Evolutionary conservation across 805 yeast species (phyloP), one percentile per base, ranked within the genome.

Genomic region (Metschnikowia picachoensis): DNA sequence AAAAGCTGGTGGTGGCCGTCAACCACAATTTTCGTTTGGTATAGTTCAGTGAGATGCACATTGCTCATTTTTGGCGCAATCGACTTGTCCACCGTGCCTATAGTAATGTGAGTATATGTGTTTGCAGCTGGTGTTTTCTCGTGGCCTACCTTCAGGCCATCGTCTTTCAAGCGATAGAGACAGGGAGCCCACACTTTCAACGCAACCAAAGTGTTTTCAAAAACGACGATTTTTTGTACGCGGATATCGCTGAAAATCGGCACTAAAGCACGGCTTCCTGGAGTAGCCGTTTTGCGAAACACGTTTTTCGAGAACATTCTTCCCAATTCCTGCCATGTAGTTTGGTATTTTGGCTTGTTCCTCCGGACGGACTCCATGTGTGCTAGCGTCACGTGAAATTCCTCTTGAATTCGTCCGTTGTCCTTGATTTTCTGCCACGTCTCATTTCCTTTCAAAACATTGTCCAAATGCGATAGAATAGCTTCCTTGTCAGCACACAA

Each of bases 341-440:
- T 39, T 20, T 34, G 40, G 34, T 41, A 28, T n/a, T 52, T 29
- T 12, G 46, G 48, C 31, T 45, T 43, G n/a, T 59, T 55, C 15
- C 39, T 33, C 7, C 37, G 20, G 14, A 45, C 41, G 8, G 44
- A 30, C 37, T 9, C 16, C 28, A 53, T 32, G 58, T 86, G 95
- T 4, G 78, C 70, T 37, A 86, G 58, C 0, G 95, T 88, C 3
- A 87, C 76, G 58, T 87, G 95, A 53, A 86, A 82, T 28, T 71
- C 71, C 0, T 59, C 41, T 51, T 81, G 87, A 1, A 83, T 60
- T 30, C 81, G 63, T 1, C 62, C 58, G 0, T 39, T 44, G 1
- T 58, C 43, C 30, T 66, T 52, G 11, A 79, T 47, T 3, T 30
- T 32, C 30, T 46, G 39, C 66, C 66, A 68, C 17, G 58, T 47